Evolutionary conservation across 208 protist species (phyloP), one percentile per base, ranked within the genome.

Genomic region (Crithidia expoeki): DNA sequence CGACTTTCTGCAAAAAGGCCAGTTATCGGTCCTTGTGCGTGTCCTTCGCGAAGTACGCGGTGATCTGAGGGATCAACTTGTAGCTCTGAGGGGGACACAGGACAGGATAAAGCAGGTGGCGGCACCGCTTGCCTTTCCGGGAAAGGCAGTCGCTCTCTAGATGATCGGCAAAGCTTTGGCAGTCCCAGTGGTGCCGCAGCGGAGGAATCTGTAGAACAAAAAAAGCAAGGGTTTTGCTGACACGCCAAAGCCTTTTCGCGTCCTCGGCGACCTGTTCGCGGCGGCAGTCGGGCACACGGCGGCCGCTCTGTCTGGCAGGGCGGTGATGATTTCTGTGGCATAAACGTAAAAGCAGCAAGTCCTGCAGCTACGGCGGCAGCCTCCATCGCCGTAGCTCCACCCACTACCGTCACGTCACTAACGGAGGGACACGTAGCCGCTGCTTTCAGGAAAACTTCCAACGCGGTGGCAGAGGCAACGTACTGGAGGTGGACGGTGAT

Each of bases 401-500:
- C 84, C 4, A 84, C 62, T 11, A 93, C 12, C 4, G 76, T 74
- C 14, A 93, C 42, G 23, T 67, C 55, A n/a, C 68, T 60, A 23
- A 93, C 66, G 33, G 75, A 78, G 2, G 69, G 49, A 33, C 80
- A 87, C 33, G 53, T 58, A 2, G 88, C 65, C 2, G 82, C 84
- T 2, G 71, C 84, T 9, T 77, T 51, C 6, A 93, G 65, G n/a
- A 93, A 53, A 12, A 80, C 44, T 55, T 82, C 62, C 33, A 89
- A 30, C 17, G 84, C 83, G 11, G 80, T 73, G n/a, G 79, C 57
- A 9, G 83, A 83, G 49, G 68, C 76, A 11, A 76, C 33, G 57
- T 83, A 82, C 1, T 80, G 58, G n/a, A 74, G 75, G 55, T 89
- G 81, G 17, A 92, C 36, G 0, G 77, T 84, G n/a, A 92, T 52